Evolutionary conservation across 495 filamentous ascomycete species (phyloP).

Genomic region (Parathielavia appendiculata): DNA sequence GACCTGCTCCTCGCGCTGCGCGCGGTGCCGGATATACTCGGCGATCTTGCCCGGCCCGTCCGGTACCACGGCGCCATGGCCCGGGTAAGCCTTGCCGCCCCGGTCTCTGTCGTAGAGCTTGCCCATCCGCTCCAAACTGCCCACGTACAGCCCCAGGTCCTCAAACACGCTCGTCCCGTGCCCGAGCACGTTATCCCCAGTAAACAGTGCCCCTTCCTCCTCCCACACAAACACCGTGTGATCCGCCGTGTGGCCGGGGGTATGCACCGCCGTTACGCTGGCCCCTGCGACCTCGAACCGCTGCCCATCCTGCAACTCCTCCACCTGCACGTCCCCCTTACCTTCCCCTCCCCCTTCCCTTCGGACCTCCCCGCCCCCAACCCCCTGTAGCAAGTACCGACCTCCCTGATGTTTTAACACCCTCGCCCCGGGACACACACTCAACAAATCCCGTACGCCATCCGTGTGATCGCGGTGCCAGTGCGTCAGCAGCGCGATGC

Average conservation of each 20-base stretch:
- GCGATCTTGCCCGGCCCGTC: conserved; percentile 58
- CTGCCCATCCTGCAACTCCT: conserved; percentile 62
- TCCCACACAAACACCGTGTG: conserved; percentile 71
- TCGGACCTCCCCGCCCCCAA: too few species aligned
- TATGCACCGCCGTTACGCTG: conserved; percentile 66
- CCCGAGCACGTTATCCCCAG: conserved; percentile 90
- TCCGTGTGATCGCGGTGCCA: conserved; percentile 84
- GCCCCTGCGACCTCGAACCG: conserved; percentile 69
- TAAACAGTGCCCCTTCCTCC: conserved; percentile 84
- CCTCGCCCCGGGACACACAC: conserved; percentile 52
- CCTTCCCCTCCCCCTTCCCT: conserved; percentile 1
- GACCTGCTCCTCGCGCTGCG: conserved; percentile 76
- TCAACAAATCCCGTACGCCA: conserved; percentile 63
- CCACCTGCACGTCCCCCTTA: conserved; percentile 35
- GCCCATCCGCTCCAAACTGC: conserved; percentile 67
- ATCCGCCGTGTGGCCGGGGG: conserved; percentile 82
- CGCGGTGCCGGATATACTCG: conserved; percentile 80
- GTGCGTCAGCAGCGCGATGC: conserved; percentile 71
- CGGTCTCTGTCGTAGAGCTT: conserved; percentile 38
- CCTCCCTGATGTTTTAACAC: conserved; percentile 47
- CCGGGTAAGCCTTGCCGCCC: conserved; percentile 73
- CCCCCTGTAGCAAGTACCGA: not conserved
- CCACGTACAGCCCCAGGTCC: conserved; percentile 66
- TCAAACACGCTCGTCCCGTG: conserved; percentile 93
- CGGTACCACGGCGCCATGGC: conserved; percentile 72